Evolutionary conservation across 768 basidiomycete genomes (phyloP), one percentile per base, ranked within the genome.

Genomic region (Aureoboletus auriporus): DNA sequence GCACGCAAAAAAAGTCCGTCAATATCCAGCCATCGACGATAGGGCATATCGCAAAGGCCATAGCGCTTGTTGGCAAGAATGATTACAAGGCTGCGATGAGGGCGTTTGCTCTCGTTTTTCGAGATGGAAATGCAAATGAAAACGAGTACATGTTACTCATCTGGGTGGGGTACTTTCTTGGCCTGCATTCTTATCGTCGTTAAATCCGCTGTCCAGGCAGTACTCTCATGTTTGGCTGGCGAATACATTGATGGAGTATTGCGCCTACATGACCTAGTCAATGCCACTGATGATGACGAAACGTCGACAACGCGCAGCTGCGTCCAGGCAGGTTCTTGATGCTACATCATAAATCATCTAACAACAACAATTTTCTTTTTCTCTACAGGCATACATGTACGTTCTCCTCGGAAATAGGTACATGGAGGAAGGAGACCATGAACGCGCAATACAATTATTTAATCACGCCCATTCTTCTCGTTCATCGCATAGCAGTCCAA

Each of bases 341-440:
- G 16, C 7, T 23, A 20, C 33, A 33, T 29, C 23, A 23, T 28
- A 34, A 29, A 40, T 23, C 20, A 4, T 23, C 39, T 42, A 13
- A 47, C 26, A 9, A 47, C 26, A 9, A 28, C 28, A 26, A 28
- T 33, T 2, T 12, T 31, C 30, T 16, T 14, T 41, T 48, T 23
- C 12, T 31, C n/a, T 14, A 8, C 41, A 49, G 47, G 47, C 47
- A 31, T 49, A 49, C 47, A 49, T 49, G 35, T 49, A 38, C 42
- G n/a, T 49, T 23, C 41, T 51, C 20, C 36, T 51, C 12, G 46
- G 42, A 4, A 39, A 43, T 14, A 47, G 35, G n/a, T 47, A 43
- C 10, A 27, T 47, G 36, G 30, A 34, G 16, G 40, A 51, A n/a
- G 37, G 46, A 12, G 42, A 51, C 41, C 12, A 42, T 42, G 42